A percentile compares a stretch with the other conserved stretches of the same genome.
phyloP scores from a whole-genome alignment of 371 early-diverging fungal genomes.

The Zychaea mexicana region DNA sequence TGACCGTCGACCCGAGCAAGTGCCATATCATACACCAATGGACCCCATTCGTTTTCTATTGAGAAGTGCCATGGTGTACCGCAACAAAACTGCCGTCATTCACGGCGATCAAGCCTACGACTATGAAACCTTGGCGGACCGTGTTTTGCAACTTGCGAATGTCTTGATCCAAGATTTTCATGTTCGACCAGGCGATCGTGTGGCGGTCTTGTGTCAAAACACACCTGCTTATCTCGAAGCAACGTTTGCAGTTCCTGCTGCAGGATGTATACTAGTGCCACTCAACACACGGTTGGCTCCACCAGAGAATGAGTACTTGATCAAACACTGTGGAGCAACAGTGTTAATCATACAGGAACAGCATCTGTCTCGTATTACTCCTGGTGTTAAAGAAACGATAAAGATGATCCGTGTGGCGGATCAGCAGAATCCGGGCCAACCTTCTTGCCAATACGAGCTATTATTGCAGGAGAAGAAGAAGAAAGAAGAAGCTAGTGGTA shows the following conservation, averaged over 20 bases:
- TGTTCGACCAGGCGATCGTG: conserved; percentile 41
- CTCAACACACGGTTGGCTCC: conserved; percentile 66
- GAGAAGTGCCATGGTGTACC: conserved; percentile 53
- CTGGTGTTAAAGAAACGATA: conserved; percentile 8
- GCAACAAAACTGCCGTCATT: conserved; percentile 49
- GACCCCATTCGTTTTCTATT: conserved; percentile 60
- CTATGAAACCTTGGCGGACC: conserved; percentile 44
- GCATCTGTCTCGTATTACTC: neutral
- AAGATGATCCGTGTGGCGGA: conserved; percentile 25
- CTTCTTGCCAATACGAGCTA: conserved; percentile 47
- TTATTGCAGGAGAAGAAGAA: conserved; percentile 33
- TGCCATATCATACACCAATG: conserved; percentile 23
- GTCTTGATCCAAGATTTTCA: conserved; percentile 28
- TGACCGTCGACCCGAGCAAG: conserved; percentile 22
- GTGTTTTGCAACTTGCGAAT: conserved; percentile 50
- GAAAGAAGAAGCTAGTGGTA: no score
- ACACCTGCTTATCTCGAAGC: conserved; percentile 63
- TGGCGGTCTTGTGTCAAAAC: conserved; percentile 66
- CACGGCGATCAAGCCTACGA: conserved; percentile 41
- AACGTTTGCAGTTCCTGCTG: conserved; percentile 63
- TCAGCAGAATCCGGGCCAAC: conserved; percentile 12
- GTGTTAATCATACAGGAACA: conserved; percentile 61
- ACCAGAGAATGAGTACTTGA: conserved; percentile 64
- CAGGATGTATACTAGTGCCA: conserved; percentile 62
- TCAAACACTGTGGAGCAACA: conserved; percentile 56